Base-by-base conservation (phyloP, 2,329 filamentous ascomycete species). In the Sporothrix curviconia region DNA sequence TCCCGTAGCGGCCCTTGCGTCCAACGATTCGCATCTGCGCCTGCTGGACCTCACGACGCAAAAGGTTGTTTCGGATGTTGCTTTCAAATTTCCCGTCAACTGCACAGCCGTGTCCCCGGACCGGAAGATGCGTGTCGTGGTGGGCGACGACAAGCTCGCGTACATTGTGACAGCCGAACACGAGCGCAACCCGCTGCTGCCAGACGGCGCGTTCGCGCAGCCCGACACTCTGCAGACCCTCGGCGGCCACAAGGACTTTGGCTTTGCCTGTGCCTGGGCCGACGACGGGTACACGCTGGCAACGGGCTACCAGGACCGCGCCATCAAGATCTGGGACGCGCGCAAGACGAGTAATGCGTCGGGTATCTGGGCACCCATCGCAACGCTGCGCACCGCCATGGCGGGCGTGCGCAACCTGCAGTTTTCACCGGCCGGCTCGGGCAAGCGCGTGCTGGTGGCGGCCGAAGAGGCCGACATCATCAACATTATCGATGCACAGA, bases 221-320 rank as follows among this genome's bases (percentile, higher is more conserved):
- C 66, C 67, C 17, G 72, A 78, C 59, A 75, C 74, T 56, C 76
- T 80, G 61, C 77, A 85, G 63, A 71, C 73, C 25, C 78, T 92
- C 1, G 70, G 74, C 4, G 84, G 85, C 2, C 87, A 90, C 66
- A 76, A 75, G 14, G 87, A 91, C 66, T 87, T 79, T 63, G 86
- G 84, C 2, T 92, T 92, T 65, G 83, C 88, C 1, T 90, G 86
- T 65, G 88, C 86, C 63, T 92, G 89, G 89, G 85, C 87, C 17
- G 83, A 87, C 55, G 85, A 92, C 66, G 88, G 87, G 32, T 84
- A 84, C 73, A 86, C 84, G 12, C 79, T 92, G 19, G 89, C 89
- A 12, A 92, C 89, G 0, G 88, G 85, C 22, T 86, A 86, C 60
- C 88, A 92, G 69, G 89, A 92, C 69, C 85, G 80, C 67, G 79